Evolutionary conservation across 177 flowering plant species (phyloP), one percentile per base, ranked within the genome.

Genomic region (Tripterygium wilfordii): DNA sequence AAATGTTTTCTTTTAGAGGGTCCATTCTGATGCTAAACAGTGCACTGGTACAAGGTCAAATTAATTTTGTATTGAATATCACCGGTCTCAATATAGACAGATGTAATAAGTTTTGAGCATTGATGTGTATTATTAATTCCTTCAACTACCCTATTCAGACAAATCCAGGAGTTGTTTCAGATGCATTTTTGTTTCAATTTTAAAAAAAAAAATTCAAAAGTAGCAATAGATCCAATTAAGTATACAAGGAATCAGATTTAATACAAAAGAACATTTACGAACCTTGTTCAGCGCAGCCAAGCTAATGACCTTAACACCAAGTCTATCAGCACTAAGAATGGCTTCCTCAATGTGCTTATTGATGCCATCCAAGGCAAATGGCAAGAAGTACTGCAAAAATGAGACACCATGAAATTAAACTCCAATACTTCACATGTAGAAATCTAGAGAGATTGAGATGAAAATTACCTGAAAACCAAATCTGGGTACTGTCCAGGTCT

Each of bases 201-300:
- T 14, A 5, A 36, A 36, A 2, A 43, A 0, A 12, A 33, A 13
- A 35, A n/a, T n/a, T n/a, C n/a, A n/a, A n/a, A n/a, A 4, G 19
- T 17, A 12, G 16, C 22, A 26, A 54, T 6, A 41, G 18, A 26
- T 12, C 19, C 7, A 48, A 0, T 10, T n/a, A 4, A 1, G 26
- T 40, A 33, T 40, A 54, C 39, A 21, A 28, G n/a, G 18, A 28
- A 42, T 17, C 2, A 23, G 22, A 35, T n/a, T n/a, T n/a, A n/a
- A n/a, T n/a, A n/a, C n/a, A n/a, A n/a, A n/a, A n/a, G n/a, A n/a
- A n/a, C n/a, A n/a, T n/a, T n/a, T 9, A 56, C 65, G 3, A 5
- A 88, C 98, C 96, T 92, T 92, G 53, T 92, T 92, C 39, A 92
- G 64, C 48, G 98, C 98, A 26, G 98, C 98, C 30, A 92, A 82